Base-by-base conservation (phyloP, 2,329 filamentous ascomycete species). In the Clonostachys sp. region DNA sequence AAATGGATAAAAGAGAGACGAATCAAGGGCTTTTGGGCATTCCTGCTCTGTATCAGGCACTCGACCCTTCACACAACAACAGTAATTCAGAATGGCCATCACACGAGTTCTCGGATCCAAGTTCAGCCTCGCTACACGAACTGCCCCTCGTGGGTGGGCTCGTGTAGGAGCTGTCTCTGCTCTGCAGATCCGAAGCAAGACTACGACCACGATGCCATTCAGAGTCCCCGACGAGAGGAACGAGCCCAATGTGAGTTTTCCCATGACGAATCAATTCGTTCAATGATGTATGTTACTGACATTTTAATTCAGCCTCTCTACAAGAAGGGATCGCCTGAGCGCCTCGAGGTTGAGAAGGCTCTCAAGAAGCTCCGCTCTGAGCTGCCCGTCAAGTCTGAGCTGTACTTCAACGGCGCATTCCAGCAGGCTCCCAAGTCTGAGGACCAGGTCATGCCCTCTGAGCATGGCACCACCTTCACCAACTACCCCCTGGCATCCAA, bases 361-460 rank as follows among this genome's bases (percentile, higher is more conserved):
- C 50, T 65, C 2, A 55, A 53, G 18, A 57, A 51, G 43, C 61
- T 66, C 38, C 57, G 57, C 7, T 57, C 62, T 4, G 45, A 60
- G 40, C 59, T 65, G 12, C 63, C 63, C 3, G 50, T 62, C 3
- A 56, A 57, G 42, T 65, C 61, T 46, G 53, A 62, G 44, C 59
- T 65, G 44, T 58, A 61, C 49, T 61, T 57, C 54, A 59, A 59
- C 20, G 63, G 63, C 13, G 51, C 55, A 8, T 51, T 54, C 0
- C 62, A 66, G 35, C 46, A 54, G 20, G 53, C 55, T 4, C 45
- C 56, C 46, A 57, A 55, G 33, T 57, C 57, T 6, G 51, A 57
- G 24, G 51, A 59, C 45, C 62, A 66, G 42, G 59, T 61, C 10
- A 55, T 69, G 39, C 67, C 67, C 0, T 58, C 63, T 13, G 66